These are phyloP conservation scores for Cutaneotrichosporon cutaneum DNA, from an alignment of 1,284 basidiomycete genomes.

Conservation along the genomic window DNA sequence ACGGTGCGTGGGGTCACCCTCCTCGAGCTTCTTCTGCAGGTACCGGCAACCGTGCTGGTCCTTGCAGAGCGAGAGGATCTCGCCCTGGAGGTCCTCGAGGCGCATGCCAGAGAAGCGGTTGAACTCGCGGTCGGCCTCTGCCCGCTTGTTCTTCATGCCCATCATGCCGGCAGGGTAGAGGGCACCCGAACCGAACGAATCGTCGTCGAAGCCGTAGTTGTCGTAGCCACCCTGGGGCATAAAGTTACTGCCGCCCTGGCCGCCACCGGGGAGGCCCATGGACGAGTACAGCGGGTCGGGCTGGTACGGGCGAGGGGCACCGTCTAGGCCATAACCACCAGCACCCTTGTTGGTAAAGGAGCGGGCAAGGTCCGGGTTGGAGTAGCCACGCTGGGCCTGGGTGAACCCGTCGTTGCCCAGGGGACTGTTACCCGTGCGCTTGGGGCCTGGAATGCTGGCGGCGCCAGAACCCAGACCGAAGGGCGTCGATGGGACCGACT, in stretches of 20 bases:
- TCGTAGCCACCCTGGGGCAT: slow-evolving; percentile 58
- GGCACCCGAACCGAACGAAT: slow-evolving; percentile 68
- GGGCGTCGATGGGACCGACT: slow-evolving; percentile 51
- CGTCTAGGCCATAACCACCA: slow-evolving; percentile 42
- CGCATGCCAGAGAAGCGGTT: slow-evolving; percentile 93
- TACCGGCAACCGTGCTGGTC: slow-evolving; percentile 99
- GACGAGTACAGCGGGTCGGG: slow-evolving; percentile 48
- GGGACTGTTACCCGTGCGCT: slow-evolving; percentile 40
- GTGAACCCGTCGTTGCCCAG: slow-evolving; percentile 39
- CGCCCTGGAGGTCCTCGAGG: slow-evolving; percentile 91
- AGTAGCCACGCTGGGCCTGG: slow-evolving; percentile 50
- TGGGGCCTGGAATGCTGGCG: slow-evolving; percentile 26
- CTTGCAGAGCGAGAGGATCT: slow-evolving; percentile 91
- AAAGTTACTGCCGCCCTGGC: slow-evolving; percentile 40
- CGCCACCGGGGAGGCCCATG: slow-evolving; percentile 30
- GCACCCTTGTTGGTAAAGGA: slow-evolving; percentile 64
- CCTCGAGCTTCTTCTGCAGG: slow-evolving; percentile 98
- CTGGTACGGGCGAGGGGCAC: slow-evolving; percentile 41
- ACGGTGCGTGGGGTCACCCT: slow-evolving; percentile 87
- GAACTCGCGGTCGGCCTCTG: slow-evolving; percentile 88
- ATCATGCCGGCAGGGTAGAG: slow-evolving; percentile 74
- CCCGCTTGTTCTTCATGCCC: slow-evolving; percentile 87
- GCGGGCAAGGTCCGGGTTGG: slow-evolving; percentile 54
- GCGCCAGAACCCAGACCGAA: slow-evolving; percentile 39
- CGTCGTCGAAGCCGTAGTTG: slow-evolving; percentile 65